phyloP scores from a whole-genome alignment of 2,329 filamentous ascomycete genomes.

The Claviceps humidiphila region DNA sequence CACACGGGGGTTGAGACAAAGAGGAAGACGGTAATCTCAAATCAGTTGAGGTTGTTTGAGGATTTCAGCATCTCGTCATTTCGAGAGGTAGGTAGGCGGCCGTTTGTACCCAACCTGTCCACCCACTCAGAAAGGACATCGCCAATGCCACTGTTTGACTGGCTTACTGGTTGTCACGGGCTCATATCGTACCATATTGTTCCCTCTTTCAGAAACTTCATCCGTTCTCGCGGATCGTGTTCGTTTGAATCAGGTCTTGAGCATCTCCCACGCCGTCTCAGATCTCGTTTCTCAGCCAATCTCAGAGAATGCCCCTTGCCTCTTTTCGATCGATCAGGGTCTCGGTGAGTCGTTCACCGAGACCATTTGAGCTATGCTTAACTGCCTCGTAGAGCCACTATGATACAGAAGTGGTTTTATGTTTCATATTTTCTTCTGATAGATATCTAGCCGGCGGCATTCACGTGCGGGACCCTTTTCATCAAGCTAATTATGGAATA shows the following conservation, averaged over 20 bases:
- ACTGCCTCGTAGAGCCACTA: background rate
- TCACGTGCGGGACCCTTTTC: background rate
- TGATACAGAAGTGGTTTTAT: too few relatives aligned
- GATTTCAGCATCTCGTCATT: background rate
- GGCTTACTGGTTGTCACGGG: too few relatives aligned
- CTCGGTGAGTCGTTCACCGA: background rate
- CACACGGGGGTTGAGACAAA: background rate
- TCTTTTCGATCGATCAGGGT: background rate
- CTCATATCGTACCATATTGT: background rate
- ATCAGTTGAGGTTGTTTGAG: background rate
- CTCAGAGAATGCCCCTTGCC: background rate
- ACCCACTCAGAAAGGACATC: background rate
- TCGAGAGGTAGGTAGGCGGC: background rate
- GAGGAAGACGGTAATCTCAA: background rate
- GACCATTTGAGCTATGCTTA: background rate
- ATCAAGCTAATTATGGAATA: too few relatives aligned
- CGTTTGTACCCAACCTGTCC: slow-evolving; percentile 5
- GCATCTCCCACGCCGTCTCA: too few relatives aligned
- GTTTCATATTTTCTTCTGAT: background rate
- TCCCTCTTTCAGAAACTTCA: background rate
- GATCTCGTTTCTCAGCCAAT: too few relatives aligned
- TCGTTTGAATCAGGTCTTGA: background rate
- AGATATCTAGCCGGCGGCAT: background rate
- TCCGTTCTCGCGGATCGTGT: background rate
- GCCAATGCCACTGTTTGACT: too few relatives aligned